Evolutionary conservation across 768 basidiomycete genomes (phyloP).

Genomic region (Lanmaoa rubissima): DNA sequence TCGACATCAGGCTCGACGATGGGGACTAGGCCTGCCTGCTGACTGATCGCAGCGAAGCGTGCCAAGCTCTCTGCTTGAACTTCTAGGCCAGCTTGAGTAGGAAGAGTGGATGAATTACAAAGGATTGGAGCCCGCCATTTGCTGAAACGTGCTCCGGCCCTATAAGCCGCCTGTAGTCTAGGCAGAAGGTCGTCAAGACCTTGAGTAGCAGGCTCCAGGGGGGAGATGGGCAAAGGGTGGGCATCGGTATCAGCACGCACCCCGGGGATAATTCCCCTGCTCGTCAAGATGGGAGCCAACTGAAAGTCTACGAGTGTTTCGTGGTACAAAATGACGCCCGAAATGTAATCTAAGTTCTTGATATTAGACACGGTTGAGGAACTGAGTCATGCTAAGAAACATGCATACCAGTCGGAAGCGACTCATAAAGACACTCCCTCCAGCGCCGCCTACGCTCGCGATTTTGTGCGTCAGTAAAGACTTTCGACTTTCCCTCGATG

Average conservation of each 20-base stretch:
- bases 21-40: conserved; percentile 50
- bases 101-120: conserved; percentile 41
- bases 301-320: conserved; percentile 51
- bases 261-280: conserved; percentile 47
- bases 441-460: conserved; percentile 41
- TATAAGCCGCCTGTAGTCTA: conserved; percentile 41
- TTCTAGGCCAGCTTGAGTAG: conserved; percentile 42
- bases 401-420: conserved; percentile 39
- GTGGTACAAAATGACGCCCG: conserved; percentile 50
- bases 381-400: neutral
- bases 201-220: conserved; percentile 46
- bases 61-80: conserved; percentile 47
- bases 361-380: neutral
- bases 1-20: conserved; percentile 55
- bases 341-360: conserved; percentile 41
- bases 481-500: conserved; percentile 19
- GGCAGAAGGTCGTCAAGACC: conserved; percentile 48
- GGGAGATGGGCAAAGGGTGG: conserved; percentile 43
- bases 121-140: conserved; percentile 52
- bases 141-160: conserved; percentile 47
- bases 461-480: conserved; percentile 36
- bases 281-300: conserved; percentile 42
- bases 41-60: conserved; percentile 49
- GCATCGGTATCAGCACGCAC: conserved; percentile 52
- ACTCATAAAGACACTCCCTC: conserved; percentile 44